A percentile compares a stretch with the other conserved stretches of the same genome.
phyloP scores from a whole-genome alignment of 2,329 filamentous ascomycete genomes.

The Trichoderma arundinaceum region DNA sequence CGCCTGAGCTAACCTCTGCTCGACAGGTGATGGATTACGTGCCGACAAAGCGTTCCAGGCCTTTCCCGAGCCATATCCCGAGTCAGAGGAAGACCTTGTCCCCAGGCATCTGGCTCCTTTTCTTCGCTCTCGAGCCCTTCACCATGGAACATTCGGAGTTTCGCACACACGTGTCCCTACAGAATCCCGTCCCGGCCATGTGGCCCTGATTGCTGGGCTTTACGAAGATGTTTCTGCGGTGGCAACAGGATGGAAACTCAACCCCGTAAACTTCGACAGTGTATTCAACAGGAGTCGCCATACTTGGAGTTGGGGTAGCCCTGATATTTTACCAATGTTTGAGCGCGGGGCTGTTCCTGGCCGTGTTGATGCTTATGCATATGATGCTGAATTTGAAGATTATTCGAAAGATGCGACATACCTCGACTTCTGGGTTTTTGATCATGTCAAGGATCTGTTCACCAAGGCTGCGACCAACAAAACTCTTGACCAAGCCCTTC shows the following conservation, averaged over 20 bases:
- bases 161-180: conserved; percentile 97
- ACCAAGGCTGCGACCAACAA: conserved; percentile 77
- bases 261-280: conserved; percentile 97
- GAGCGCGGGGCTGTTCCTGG: conserved; percentile 88
- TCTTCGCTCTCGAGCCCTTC: conserved; percentile 83
- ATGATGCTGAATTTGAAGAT: conserved; percentile 85
- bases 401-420: conserved; percentile 81
- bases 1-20: conserved; percentile 26
- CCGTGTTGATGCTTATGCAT: conserved; percentile 84
- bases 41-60: conserved; percentile 98
- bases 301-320: conserved; percentile 99
- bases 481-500: conserved; percentile 72
- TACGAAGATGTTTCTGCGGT: conserved; percentile 99
- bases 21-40: conserved; percentile 81
- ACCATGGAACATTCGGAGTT: conserved; percentile 93
- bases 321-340: conserved; percentile 98
- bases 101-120: conserved; percentile 88
- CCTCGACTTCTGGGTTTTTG: conserved; percentile 94
- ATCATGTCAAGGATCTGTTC: conserved; percentile 88
- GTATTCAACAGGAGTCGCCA: conserved; percentile 96
- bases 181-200: conserved; percentile 94
- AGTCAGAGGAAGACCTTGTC: conserved; percentile 66
- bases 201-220: conserved; percentile 92
- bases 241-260: conserved; percentile 97
- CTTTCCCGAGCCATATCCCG: conserved; percentile 82